Evolutionary conservation across 164 flowering plant genomes (phyloP).

Genomic region (Chloranthus sessilifolius): DNA sequence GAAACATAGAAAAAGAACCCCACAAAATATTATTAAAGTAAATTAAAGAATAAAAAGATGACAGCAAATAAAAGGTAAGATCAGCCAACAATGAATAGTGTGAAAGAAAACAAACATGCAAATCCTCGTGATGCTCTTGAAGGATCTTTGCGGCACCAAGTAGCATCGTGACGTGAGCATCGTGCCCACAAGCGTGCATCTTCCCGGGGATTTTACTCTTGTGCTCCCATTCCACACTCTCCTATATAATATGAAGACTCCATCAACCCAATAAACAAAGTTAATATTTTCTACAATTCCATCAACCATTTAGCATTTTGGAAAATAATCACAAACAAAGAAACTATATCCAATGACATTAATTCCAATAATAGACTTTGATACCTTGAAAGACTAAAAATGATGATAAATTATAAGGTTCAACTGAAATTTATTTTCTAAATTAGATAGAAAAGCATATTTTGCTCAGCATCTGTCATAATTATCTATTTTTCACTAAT

Average conservation of each 20-base stretch:
- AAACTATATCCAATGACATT: neutral
- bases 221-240: slow-evolving; percentile 42
- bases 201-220: slow-evolving; percentile 71
- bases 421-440: neutral
- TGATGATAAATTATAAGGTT: neutral
- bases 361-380: neutral
- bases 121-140: slow-evolving; percentile 19
- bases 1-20: too few species aligned
- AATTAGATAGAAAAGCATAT: neutral
- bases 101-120: slow-evolving; percentile 13
- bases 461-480: neutral
- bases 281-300: neutral
- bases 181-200: slow-evolving; percentile 93
- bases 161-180: slow-evolving; percentile 70
- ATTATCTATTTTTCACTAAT: too few species aligned
- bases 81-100: too few species aligned
- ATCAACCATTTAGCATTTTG: too few species aligned
- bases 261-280: slow-evolving; percentile 1
- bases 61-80: too few species aligned
- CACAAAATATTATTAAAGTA: too few species aligned
- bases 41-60: too few species aligned
- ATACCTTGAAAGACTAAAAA: neutral
- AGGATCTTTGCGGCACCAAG: slow-evolving; percentile 59
- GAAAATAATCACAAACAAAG: neutral
- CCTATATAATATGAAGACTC: slow-evolving; percentile 13